Conservation (phyloP, 208 protist species). For the Leishmania gerbilli region DNA sequence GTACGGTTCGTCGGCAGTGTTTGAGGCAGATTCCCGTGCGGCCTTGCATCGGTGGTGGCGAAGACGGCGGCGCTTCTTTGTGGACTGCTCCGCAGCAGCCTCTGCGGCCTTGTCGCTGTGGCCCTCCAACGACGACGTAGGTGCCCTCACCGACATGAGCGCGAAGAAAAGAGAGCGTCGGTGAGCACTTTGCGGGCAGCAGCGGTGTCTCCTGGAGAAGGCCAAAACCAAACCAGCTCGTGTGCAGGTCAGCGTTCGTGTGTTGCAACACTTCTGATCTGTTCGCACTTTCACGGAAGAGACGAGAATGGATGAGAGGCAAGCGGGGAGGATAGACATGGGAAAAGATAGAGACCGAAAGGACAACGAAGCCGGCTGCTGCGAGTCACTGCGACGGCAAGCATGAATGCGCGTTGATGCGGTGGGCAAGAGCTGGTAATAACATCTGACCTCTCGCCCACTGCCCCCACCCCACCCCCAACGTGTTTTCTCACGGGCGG, state of each 20-base stretch:
- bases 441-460: neutral
- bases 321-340: neutral
- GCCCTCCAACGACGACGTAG: neutral
- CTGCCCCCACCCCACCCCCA: neutral
- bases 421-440: neutral
- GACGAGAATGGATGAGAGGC: neutral
- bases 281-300: neutral
- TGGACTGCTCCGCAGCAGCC: constrained; percentile 3
- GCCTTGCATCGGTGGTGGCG: constrained; percentile 66
- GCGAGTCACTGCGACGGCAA: neutral
- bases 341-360: neutral
- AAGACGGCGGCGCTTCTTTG: constrained; percentile 42
- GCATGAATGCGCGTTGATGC: too few relatives aligned
- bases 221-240: neutral
- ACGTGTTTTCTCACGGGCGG: neutral
- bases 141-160: neutral
- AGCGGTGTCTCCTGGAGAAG: neutral
- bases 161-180: neutral
- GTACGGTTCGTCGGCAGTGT: neutral
- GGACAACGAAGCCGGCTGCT: neutral
- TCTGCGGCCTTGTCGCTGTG: neutral
- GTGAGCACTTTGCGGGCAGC: neutral
- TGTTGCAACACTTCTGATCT: neutral
- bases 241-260: neutral
- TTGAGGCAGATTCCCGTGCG: constrained; percentile 25